Conservation (phyloP, 306 rosid genomes). For the Casuarina glauca region DNA sequence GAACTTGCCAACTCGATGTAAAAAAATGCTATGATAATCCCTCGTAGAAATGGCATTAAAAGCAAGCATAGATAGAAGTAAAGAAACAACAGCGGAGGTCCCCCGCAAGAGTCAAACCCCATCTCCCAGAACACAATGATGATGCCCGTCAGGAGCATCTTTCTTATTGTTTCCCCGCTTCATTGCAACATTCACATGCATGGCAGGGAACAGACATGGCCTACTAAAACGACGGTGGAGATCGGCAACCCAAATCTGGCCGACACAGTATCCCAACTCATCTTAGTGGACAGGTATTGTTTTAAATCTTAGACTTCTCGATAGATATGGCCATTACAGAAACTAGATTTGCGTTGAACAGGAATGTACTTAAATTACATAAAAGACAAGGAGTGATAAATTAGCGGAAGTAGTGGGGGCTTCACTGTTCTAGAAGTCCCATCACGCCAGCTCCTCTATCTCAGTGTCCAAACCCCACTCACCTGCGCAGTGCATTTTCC, state of each 20-base stretch:
- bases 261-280: neutral
- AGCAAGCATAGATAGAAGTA: neutral
- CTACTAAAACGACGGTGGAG: neutral
- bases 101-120: neutral
- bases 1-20: too few relatives aligned
- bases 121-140: neutral
- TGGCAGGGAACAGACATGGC: neutral
- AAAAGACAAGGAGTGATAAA: neutral
- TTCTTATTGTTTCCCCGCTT: neutral
- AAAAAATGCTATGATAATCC: too few relatives aligned
- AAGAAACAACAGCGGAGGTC: neutral
- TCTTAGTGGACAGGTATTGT: neutral
- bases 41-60: neutral
- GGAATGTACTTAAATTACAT: neutral
- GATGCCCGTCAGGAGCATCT: neutral
- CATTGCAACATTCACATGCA: neutral
- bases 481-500: conserved; percentile 11
- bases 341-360: neutral
- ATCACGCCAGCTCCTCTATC: conserved; percentile 34
- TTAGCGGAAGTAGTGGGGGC: neutral
- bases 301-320: neutral
- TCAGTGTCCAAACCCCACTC: conserved; percentile 25
- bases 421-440: conserved; percentile 26
- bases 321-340: neutral
- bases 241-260: neutral